A percentile compares a stretch with the other conserved stretches of the same genome.
These are phyloP conservation scores for Coelastrella sp. DNA, from an alignment of 139 green algal species.

Conservation along the genomic window DNA sequence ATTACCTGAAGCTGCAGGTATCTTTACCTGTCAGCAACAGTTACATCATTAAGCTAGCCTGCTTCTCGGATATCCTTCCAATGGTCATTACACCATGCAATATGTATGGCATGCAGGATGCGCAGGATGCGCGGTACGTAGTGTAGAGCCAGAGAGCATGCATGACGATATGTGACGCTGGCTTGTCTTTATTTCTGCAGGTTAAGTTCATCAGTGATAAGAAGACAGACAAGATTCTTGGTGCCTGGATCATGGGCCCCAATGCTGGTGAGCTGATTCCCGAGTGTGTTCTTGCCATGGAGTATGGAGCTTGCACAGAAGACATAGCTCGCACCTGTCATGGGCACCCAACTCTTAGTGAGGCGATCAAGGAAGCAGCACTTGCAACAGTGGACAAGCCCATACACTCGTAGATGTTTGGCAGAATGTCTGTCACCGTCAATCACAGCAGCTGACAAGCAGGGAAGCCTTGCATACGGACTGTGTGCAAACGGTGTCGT, in stretches of 20 bases:
- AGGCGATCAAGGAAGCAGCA: slow-evolving; percentile 98
- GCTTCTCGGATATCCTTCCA: too few relatives aligned
- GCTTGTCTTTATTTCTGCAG: slow-evolving; percentile 23
- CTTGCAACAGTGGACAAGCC: slow-evolving; percentile 88
- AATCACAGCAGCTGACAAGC: not conserved
- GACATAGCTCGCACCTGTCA: slow-evolving; percentile 98
- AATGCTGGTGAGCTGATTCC: slow-evolving; percentile 94
- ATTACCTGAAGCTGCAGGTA: too few relatives aligned
- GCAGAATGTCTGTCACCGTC: not conserved
- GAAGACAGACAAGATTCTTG: slow-evolving; percentile 97
- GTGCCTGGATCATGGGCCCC: slow-evolving; percentile 95
- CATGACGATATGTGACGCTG: too few relatives aligned
- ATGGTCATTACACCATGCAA: too few relatives aligned
- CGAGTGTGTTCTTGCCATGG: slow-evolving; percentile 94
- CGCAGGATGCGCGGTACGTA: too few relatives aligned
- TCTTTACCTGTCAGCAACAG: too few relatives aligned
- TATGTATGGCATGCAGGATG: too few relatives aligned
- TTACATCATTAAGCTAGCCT: too few relatives aligned
- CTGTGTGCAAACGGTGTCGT: not conserved
- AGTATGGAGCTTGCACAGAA: slow-evolving; percentile 75
- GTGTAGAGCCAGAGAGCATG: too few relatives aligned
- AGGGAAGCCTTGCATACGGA: not conserved
- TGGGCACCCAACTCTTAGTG: slow-evolving; percentile 96
- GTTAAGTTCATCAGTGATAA: slow-evolving; percentile 96
- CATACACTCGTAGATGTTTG: slow-evolving; percentile 78